Evolutionary conservation across 495 filamentous ascomycete genomes (phyloP).

Genomic region (Aspergillus nanangensis): DNA sequence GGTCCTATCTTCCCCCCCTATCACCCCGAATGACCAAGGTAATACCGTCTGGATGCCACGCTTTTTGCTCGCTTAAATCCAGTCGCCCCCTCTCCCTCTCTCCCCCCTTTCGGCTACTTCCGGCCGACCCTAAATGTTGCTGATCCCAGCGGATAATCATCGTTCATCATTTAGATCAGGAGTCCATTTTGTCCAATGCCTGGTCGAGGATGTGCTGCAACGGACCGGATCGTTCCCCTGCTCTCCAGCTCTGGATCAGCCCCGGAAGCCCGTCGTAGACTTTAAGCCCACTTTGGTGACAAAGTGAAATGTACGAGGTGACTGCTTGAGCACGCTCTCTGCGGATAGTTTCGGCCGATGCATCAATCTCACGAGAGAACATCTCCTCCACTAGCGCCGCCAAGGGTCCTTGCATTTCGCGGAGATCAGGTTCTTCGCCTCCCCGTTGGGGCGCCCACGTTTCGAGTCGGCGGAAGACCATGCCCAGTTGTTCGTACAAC

Average conservation of each 20-base stretch:
- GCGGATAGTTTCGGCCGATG: constrained; percentile 36
- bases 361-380: constrained; percentile 31
- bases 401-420: constrained; percentile 22
- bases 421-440: constrained; percentile 15
- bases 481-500: constrained; percentile 39
- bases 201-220: constrained; percentile 36
- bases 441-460: constrained; percentile 15
- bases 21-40: too few relatives aligned
- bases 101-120: not conserved
- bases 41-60: too few relatives aligned
- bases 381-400: constrained; percentile 23
- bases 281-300: constrained; percentile 22
- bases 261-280: constrained; percentile 18
- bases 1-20: not conserved
- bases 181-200: constrained; percentile 21
- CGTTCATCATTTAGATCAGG: not conserved
- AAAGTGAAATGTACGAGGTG: constrained; percentile 31
- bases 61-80: not conserved
- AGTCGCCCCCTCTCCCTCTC: not conserved
- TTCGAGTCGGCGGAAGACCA: constrained; percentile 33
- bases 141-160: constrained; percentile 9
- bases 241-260: constrained; percentile 25
- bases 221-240: constrained; percentile 30
- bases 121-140: constrained; percentile 1
- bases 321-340: constrained; percentile 36